Conservation (phyloP, 495 filamentous ascomycete species). For the Echria macrotheca region DNA sequence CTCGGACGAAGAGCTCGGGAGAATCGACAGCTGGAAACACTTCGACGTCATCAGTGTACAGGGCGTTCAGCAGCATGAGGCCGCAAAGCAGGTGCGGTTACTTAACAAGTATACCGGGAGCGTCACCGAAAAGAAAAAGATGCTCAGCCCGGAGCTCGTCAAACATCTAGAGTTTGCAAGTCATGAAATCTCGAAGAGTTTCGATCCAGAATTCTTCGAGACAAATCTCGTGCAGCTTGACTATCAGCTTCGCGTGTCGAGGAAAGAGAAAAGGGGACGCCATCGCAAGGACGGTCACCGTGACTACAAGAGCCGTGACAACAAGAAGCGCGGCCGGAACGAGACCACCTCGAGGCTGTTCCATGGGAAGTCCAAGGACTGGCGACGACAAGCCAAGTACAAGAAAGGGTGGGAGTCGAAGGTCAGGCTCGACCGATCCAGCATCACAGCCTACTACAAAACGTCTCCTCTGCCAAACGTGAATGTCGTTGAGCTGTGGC, state of each 20-base stretch:
- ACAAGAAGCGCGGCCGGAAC: not conserved
- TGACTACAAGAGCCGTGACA: not conserved
- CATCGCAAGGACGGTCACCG: not conserved
- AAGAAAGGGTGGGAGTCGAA: not conserved
- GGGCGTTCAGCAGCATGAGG: not conserved
- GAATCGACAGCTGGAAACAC: too few relatives aligned
- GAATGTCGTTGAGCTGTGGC: not conserved
- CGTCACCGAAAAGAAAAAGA: not conserved
- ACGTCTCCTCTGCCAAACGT: not conserved
- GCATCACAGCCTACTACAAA: not conserved
- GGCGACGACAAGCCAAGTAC: too few relatives aligned
- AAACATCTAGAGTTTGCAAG: not conserved
- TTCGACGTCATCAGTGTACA: too few relatives aligned
- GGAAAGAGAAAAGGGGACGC: not conserved
- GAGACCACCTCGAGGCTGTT: not conserved
- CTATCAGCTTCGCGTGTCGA: not conserved
- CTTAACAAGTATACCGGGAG: not conserved
- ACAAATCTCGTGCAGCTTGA: not conserved
- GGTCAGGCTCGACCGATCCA: not conserved
- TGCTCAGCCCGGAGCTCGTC: not conserved
- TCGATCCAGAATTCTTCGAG: not conserved
- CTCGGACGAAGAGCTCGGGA: not conserved
- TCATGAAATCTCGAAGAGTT: not conserved
- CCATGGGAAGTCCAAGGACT: not conserved
- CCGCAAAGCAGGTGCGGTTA: not conserved